Evolutionary conservation across 106 monocot genomes (phyloP).

Genomic region (Dendrobium huoshanense): DNA sequence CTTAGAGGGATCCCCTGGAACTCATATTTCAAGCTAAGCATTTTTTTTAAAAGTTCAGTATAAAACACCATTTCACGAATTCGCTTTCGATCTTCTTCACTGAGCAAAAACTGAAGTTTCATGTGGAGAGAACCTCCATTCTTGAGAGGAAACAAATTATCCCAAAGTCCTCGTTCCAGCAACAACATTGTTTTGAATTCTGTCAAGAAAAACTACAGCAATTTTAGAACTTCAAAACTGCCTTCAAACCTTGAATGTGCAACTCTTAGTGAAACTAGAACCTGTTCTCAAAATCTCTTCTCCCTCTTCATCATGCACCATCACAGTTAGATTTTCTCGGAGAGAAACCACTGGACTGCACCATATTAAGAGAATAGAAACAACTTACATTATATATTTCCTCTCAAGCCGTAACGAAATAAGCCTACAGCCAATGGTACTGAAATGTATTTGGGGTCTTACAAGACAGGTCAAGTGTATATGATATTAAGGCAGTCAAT

Average conservation of each 20-base stretch:
- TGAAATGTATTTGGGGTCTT: too few relatives aligned
- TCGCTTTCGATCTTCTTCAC: constrained; percentile 47
- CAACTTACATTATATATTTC: not conserved
- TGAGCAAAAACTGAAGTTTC: constrained; percentile 66
- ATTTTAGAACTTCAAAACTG: not conserved
- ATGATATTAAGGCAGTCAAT: too few relatives aligned
- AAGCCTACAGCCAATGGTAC: too few relatives aligned
- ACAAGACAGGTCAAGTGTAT: too few relatives aligned
- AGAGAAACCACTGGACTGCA: constrained; percentile 69
- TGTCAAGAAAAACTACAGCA: constrained; percentile 12
- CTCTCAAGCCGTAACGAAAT: not conserved
- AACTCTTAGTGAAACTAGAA: constrained; percentile 5
- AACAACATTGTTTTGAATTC: constrained; percentile 56
- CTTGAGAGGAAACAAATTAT: constrained; percentile 44
- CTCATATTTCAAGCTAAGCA: not conserved
- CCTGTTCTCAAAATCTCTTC: constrained; percentile 54
- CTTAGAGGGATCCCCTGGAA: not conserved
- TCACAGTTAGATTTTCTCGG: constrained; percentile 50
- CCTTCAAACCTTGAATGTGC: not conserved
- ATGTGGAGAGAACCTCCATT: constrained; percentile 43
- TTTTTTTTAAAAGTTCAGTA: not conserved
- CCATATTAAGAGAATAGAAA: not conserved
- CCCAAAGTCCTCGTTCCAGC: constrained; percentile 59
- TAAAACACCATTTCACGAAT: constrained; percentile 56
- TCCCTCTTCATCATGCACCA: constrained; percentile 37